Evolutionary conservation across 2,329 filamentous ascomycete species (phyloP).

Genomic region (Periconia sp.): DNA sequence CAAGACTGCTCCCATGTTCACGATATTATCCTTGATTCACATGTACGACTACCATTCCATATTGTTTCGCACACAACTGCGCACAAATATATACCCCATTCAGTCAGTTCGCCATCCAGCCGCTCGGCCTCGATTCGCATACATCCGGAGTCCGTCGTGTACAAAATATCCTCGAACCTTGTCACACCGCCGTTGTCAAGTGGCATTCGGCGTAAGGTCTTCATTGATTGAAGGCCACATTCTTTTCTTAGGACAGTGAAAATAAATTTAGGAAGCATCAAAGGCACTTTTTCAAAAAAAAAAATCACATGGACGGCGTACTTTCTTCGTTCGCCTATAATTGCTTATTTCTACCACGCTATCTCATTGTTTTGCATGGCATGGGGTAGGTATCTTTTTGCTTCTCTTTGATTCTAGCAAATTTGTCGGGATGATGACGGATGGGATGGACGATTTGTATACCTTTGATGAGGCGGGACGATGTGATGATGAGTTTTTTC

Average conservation of each 20-base stretch:
- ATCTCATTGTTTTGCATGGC: no score
- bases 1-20: no score
- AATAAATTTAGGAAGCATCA: not conserved
- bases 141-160: constrained; percentile 1
- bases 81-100: constrained; percentile 10
- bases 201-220: no score
- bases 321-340: no score
- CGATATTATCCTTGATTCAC: constrained; percentile 5
- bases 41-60: constrained; percentile 15
- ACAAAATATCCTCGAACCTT: not conserved
- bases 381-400: no score
- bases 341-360: no score
- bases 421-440: constrained; percentile 4
- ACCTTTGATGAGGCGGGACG: constrained; percentile 6
- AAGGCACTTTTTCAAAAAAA: not conserved
- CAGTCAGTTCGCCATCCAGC: not conserved
- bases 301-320: not conserved
- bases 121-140: not conserved
- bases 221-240: no score
- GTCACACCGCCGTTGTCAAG: not conserved
- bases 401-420: not conserved
- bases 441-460: constrained; percentile 3
- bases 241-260: not conserved
- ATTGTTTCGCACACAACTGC: constrained; percentile 2
- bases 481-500: not conserved